phyloP scores from a whole-genome alignment of 78 protist genomes.

The Polysphondylium violaceum region DNA sequence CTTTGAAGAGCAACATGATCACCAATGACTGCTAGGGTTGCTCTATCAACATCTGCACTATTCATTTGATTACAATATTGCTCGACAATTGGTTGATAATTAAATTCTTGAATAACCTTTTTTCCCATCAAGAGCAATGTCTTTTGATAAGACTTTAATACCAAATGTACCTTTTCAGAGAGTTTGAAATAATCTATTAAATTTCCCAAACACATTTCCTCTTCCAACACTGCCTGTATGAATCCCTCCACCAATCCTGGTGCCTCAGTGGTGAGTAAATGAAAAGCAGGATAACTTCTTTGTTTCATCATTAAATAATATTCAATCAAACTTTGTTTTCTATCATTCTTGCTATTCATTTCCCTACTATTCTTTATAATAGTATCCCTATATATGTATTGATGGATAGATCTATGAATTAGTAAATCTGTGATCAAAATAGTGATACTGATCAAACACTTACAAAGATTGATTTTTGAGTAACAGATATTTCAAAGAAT shows the following conservation, averaged over 20 bases:
- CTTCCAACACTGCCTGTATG: slow-evolving; percentile 79
- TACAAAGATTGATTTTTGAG: not conserved
- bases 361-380: not conserved
- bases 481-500: slow-evolving; percentile 7
- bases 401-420: too few species aligned
- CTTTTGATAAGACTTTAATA: not conserved
- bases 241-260: slow-evolving; percentile 80
- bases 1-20: slow-evolving; percentile 50
- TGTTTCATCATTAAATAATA: slow-evolving; percentile 16
- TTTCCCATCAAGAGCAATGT: slow-evolving; percentile 7
- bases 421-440: not conserved
- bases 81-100: slow-evolving; percentile 71
- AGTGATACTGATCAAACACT: not conserved
- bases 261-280: slow-evolving; percentile 79
- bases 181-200: slow-evolving; percentile 29
- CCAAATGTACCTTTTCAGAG: not conserved
- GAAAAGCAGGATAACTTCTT: slow-evolving; percentile 68
- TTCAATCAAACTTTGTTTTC: not conserved
- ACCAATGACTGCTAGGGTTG: not conserved
- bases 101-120: slow-evolving; percentile 49
- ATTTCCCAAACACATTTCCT: slow-evolving; percentile 62
- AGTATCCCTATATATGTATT: too few species aligned
- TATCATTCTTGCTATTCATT: not conserved
- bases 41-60: not conserved
- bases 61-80: slow-evolving; percentile 33